Percentiles rank a stretch among this genome's conserved stretches.
phyloP scores from a whole-genome alignment of 179 eudicot genomes.

The Actinidia polygama region DNA sequence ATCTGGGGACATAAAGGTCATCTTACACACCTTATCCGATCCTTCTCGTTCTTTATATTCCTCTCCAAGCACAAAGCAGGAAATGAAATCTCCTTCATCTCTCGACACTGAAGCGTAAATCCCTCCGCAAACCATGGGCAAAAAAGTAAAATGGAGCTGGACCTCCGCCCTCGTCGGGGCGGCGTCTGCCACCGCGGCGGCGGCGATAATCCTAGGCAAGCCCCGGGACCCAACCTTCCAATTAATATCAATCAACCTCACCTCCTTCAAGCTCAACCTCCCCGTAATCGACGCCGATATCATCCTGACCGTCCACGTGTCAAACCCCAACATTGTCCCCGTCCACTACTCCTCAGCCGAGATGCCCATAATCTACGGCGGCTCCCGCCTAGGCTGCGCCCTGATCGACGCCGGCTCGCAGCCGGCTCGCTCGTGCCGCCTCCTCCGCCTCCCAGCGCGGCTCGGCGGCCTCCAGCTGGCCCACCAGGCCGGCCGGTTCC shows the following conservation, averaged over 20 bases:
- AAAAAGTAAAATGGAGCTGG: conserved; percentile 62
- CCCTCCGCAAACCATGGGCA: conserved; percentile 23
- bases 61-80: too few relatives aligned
- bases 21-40: too few relatives aligned
- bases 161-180: conserved; percentile 74
- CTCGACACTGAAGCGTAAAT: not conserved
- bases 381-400: conserved; percentile 76
- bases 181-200: conserved; percentile 58
- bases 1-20: too few relatives aligned
- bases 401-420: conserved; percentile 75
- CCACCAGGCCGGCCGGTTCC: conserved; percentile 55
- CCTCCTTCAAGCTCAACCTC: conserved; percentile 67
- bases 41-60: too few relatives aligned
- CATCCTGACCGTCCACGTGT: conserved; percentile 82
- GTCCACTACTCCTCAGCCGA: conserved; percentile 69
- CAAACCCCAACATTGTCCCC: conserved; percentile 86
- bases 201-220: conserved; percentile 38
- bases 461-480: conserved; percentile 75
- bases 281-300: conserved; percentile 74
- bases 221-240: conserved; percentile 76
- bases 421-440: conserved; percentile 61
- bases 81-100: too few relatives aligned
- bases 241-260: conserved; percentile 64
- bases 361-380: conserved; percentile 76
- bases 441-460: conserved; percentile 72